phyloP scores from a whole-genome alignment of 768 basidiomycete species.

The Candolleomyces efflorescens region DNA sequence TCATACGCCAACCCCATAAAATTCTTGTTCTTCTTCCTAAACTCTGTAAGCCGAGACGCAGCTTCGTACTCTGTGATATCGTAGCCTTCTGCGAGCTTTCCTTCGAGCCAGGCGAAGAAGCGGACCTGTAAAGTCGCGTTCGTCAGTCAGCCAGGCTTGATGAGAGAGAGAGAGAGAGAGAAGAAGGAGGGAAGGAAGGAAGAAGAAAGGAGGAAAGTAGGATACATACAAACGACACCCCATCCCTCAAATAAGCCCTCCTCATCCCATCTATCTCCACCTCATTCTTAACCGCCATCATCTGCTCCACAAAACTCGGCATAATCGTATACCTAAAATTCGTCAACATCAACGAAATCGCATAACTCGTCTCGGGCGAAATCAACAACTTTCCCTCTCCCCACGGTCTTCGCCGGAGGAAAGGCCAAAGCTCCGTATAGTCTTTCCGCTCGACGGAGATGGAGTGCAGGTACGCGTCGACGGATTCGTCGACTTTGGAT shows the following conservation, averaged over 20 bases:
- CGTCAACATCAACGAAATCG: conserved; percentile 81
- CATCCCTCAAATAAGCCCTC: conserved; percentile 86
- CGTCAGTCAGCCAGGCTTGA: conserved; percentile 14
- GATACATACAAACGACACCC: conserved; percentile 69
- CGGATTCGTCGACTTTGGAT: conserved; percentile 56
- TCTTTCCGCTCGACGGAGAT: conserved; percentile 55
- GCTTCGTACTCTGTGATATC: conserved; percentile 93
- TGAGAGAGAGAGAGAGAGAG: no score
- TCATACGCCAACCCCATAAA: conserved; percentile 87
- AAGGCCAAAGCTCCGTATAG: conserved; percentile 79
- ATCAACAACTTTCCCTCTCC: conserved; percentile 79
- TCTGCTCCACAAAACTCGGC: conserved; percentile 65
- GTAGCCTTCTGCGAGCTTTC: conserved; percentile 70
- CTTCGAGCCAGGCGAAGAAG: conserved; percentile 91
- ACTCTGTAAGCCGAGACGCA: conserved; percentile 76
- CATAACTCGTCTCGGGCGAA: conserved; percentile 71
- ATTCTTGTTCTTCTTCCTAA: conserved; percentile 62
- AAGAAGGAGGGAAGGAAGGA: no score
- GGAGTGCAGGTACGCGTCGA: conserved; percentile 51
- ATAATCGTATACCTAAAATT: conserved; percentile 74
- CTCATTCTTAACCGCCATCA: conserved; percentile 87
- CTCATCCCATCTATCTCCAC: conserved; percentile 80
- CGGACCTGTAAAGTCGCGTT: conserved; percentile 37
- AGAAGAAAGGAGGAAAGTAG: no score
- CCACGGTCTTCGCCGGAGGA: conserved; percentile 70